phyloP scores from a whole-genome alignment of 768 basidiomycete species.

The Cantharellus anzutake region DNA sequence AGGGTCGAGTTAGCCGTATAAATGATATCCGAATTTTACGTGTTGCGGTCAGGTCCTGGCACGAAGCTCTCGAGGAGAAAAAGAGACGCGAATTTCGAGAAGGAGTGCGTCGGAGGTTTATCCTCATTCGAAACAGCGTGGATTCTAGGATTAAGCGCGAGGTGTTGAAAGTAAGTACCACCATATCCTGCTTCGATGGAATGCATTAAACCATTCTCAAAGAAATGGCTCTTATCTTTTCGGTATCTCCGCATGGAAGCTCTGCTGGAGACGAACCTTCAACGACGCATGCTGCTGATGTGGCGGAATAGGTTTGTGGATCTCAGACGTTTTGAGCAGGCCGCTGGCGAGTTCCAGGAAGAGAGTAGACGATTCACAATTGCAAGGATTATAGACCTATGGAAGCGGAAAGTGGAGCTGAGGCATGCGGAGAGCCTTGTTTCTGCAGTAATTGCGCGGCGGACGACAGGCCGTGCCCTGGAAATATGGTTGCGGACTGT shows the following conservation, averaged over 20 bases:
- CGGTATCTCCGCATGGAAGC: neutral
- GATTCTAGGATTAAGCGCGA: slow-evolving; percentile 35
- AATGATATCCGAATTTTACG: slow-evolving; percentile 29
- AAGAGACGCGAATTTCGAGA: slow-evolving; percentile 41
- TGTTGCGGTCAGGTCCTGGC: slow-evolving; percentile 33
- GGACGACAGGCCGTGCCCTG: neutral
- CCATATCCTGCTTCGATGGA: neutral
- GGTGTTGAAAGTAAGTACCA: slow-evolving; percentile 19
- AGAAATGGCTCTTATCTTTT: slow-evolving; percentile 22
- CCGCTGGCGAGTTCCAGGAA: neutral
- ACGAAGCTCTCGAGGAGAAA: slow-evolving; percentile 30
- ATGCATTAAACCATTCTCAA: neutral
- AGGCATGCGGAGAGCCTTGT: neutral
- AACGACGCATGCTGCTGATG: slow-evolving; percentile 20
- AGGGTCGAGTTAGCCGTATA: slow-evolving; percentile 24
- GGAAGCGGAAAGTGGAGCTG: neutral
- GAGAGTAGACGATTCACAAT: no score
- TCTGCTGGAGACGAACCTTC: neutral
- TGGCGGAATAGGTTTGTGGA: neutral
- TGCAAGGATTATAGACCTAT: neutral
- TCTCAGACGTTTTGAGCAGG: neutral
- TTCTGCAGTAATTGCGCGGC: neutral
- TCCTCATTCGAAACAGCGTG: slow-evolving; percentile 33
- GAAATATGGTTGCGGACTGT: neutral
- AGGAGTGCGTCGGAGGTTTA: slow-evolving; percentile 57